Evolutionary conservation across 257 asterid genomes (phyloP), one percentile per base, ranked within the genome.

Genomic region (Echium plantagineum): DNA sequence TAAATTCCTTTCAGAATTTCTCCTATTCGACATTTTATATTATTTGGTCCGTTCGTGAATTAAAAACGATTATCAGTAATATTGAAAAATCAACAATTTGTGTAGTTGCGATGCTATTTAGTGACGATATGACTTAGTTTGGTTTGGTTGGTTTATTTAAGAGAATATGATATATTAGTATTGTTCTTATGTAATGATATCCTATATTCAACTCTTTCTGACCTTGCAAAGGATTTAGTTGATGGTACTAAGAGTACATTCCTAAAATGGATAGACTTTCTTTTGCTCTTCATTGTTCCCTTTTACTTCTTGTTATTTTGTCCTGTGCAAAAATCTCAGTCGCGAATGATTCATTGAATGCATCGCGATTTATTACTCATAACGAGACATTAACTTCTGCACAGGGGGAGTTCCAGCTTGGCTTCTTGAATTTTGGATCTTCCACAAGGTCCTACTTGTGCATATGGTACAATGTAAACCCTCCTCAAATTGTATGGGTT

Each of bases 341-440:
- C 9, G 18, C 53, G 13, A 18, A 24, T n/a, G 68, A 64, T 38
- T 22, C 62, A 17, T 35, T 18, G 13, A 4, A 18, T 54, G 6
- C 13, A 4, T 26, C 20, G 12, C 61, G 16, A 9, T 54, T 3
- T 21, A 57, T 66, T 38, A 9, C 32, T 10, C 31, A 22, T 24
- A 22, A n/a, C 2, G 66, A 67, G 21, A 22, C 66, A 6, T 5
- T 60, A 24, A 57, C 22, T 35, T 67, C 71, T 13, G 61, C 66
- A 32, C 61, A 22, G 30, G 60, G 60, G 19, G 15, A 38, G 38
- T 67, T 60, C 32, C 66, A 67, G 65, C 61, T 67, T 57, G 71
- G 71, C 38, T 60, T 67, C 56, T 67, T 60, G 35, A 54, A 61
- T 47, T 46, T 48, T 42, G 71, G 66, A 53, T 54, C 19, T 18